Percentiles rank a stretch among this genome's conserved stretches.
phyloP scores from a whole-genome alignment of 148 eudicot genomes.

The Pouteria glomerata region DNA sequence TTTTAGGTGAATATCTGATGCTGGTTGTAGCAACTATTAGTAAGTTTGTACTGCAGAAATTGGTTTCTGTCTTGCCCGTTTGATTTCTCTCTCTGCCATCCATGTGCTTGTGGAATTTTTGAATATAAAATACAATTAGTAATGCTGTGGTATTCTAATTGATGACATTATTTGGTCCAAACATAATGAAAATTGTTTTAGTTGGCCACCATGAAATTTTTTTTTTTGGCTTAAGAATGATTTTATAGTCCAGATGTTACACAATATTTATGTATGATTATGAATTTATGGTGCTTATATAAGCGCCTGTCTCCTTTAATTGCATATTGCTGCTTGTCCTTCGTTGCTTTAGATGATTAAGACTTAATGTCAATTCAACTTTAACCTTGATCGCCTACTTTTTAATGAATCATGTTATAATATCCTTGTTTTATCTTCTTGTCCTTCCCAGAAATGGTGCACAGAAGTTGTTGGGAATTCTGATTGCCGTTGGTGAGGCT shows the following conservation, averaged over 20 bases:
- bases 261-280: background rate
- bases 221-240: background rate
- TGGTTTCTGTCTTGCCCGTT: background rate
- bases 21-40: background rate
- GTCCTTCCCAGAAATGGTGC: slow-evolving; percentile 55
- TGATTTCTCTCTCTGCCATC: background rate
- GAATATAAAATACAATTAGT: background rate
- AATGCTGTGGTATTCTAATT: background rate
- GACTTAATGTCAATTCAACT: background rate
- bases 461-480: slow-evolving; percentile 77
- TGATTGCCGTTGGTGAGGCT: slow-evolving; percentile 86
- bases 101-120: background rate
- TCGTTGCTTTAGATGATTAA: slow-evolving; percentile 1
- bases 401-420: slow-evolving; percentile 3
- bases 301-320: background rate
- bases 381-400: background rate
- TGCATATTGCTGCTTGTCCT: background rate
- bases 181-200: background rate
- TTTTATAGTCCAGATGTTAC: background rate
- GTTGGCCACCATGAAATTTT: background rate
- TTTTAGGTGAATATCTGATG: background rate
- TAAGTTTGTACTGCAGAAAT: background rate
- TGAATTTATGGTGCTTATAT: background rate
- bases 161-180: background rate
- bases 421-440: background rate